Base-by-base conservation (phyloP, 2,329 filamentous ascomycete genomes). In the Penicillium palitans region DNA sequence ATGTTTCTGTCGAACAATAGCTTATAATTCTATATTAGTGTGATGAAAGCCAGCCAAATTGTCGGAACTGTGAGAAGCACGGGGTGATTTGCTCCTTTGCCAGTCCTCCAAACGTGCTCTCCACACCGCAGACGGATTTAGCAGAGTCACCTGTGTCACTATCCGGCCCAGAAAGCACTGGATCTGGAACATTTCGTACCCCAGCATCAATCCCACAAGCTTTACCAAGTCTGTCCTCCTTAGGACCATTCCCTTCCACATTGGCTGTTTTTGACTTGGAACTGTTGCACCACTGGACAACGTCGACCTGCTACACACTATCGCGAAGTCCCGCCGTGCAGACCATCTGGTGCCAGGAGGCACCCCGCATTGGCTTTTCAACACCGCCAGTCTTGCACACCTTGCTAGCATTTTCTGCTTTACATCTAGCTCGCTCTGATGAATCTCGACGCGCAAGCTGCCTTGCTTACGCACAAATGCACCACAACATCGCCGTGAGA, bases 211-310 rank as follows among this genome's bases (percentile, higher is more conserved):
- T 8, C 2, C 12, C 49, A 27, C 49, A 53, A 17, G 12, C 9
- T 2, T 41, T 46, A 13, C 48, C 55, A 27, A 57, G 48, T 19
- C 12, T 52, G 17, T 52, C 33, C 25, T 46, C 42, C 19, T 15
- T 55, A 12, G 47, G 33, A 9, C 29, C 57, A 8, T 44, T 57
- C 27, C 31, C 49, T n/a, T 21, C 60, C 9, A 58, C 49, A 10
- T 33, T 69, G 17, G 59, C 55, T 25, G 61, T 80, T 2, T 64
- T 76, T 12, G 80, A 84, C 46, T 73, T 84, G 9, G 81, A 84
- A 61, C 75, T 85, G 2, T 72, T 85, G 7, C 81, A 84, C 64
- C 81, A 84, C 68, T 84, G 77, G 61, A 78, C 76, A 45, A 80
- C 77, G 0, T 78, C 76, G 10, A 8, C 31, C 5, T 33, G 31